Conservation (phyloP, 2,329 filamentous ascomycete species). For the Penicillium sp. region DNA sequence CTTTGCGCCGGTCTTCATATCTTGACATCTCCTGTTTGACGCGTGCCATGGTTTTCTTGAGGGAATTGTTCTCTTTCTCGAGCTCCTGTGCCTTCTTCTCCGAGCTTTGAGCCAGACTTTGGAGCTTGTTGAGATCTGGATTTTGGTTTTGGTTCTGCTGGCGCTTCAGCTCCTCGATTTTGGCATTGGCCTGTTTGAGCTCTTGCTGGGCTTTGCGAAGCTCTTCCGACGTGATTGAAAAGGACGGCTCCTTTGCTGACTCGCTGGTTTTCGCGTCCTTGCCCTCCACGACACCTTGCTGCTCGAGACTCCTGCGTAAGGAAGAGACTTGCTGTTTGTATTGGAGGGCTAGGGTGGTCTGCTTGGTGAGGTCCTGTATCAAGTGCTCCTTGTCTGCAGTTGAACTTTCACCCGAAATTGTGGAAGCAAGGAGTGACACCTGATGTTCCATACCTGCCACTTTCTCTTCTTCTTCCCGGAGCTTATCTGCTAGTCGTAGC, state of each 20-base stretch:
- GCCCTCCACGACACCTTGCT: conserved; percentile 42
- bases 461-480: conserved; percentile 55
- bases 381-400: conserved; percentile 44
- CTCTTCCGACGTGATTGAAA: conserved; percentile 29
- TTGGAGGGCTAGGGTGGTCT: conserved; percentile 49
- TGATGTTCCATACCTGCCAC: conserved; percentile 50
- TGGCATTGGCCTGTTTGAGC: conserved; percentile 39
- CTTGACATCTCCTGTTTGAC: conserved; percentile 39
- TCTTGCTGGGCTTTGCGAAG: conserved; percentile 39
- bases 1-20: conserved; percentile 40
- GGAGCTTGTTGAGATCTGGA: conserved; percentile 40
- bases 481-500: conserved; percentile 55
- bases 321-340: conserved; percentile 49
- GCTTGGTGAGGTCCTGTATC: conserved; percentile 47
- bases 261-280: conserved; percentile 28
- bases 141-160: conserved; percentile 25
- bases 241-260: conserved; percentile 21
- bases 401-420: conserved; percentile 38
- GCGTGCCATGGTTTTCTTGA: conserved; percentile 46
- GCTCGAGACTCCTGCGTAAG: conserved; percentile 43
- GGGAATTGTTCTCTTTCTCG: conserved; percentile 44
- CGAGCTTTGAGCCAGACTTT: conserved; percentile 41
- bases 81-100: conserved; percentile 47
- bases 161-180: conserved; percentile 38
- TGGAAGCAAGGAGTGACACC: conserved; percentile 47